Conservation (phyloP, 176 grass and related monocot genomes). For the Coix lacrymajobi region DNA sequence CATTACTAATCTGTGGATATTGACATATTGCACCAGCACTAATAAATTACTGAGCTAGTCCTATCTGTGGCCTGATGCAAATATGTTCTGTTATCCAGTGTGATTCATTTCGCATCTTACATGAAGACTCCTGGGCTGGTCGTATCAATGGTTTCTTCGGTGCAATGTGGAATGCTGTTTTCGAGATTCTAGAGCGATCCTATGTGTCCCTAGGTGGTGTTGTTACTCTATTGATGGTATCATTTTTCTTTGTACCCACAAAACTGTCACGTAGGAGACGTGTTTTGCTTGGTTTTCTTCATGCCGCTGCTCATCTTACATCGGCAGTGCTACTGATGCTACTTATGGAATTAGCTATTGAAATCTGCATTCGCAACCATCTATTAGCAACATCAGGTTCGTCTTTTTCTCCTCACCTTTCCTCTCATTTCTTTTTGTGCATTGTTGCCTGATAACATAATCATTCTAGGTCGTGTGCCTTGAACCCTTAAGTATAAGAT, state of each 20-base stretch:
- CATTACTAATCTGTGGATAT: background rate
- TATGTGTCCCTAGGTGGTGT: conserved; percentile 76
- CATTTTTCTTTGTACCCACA: conserved; percentile 94
- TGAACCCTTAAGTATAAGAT: background rate
- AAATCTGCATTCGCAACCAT: conserved; percentile 89
- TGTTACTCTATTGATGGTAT: conserved; percentile 59
- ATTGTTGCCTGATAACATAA: background rate
- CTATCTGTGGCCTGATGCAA: conserved; percentile 22
- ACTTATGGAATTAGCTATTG: conserved; percentile 93
- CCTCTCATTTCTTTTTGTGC: background rate
- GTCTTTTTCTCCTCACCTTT: background rate
- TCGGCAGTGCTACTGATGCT: conserved; percentile 93
- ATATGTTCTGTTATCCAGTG: conserved; percentile 56
- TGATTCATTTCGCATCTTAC: conserved; percentile 64
- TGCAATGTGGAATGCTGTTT: conserved; percentile 73
- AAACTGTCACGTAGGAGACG: conserved; percentile 86
- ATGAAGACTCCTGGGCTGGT: conserved; percentile 65
- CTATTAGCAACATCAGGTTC: conserved; percentile 93
- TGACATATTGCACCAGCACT: background rate
- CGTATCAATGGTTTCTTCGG: conserved; percentile 72
- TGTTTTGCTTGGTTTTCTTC: conserved; percentile 79
- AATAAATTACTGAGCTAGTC: background rate
- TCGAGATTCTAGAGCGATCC: conserved; percentile 88
- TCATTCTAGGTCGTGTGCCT: background rate
- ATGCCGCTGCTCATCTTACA: conserved; percentile 80